Percentiles rank a stretch among this genome's conserved stretches.
Conservation (phyloP, 768 basidiomycete species). For the Pulveroboletus sp. region DNA sequence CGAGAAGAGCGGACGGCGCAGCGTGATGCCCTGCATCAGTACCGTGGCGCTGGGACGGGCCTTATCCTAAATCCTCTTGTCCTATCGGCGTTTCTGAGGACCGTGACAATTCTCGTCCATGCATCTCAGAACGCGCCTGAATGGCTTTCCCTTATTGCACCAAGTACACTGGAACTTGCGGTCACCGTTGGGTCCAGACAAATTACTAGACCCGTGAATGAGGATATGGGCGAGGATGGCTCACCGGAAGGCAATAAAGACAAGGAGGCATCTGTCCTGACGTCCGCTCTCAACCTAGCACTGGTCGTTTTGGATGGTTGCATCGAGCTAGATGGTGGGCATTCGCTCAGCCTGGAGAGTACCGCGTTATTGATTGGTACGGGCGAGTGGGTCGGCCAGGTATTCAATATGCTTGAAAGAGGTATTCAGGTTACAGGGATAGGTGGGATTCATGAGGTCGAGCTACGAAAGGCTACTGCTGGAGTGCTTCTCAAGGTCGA, state of each 20-base stretch:
- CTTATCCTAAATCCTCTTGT: constrained; percentile 78
- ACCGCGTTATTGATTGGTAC: constrained; percentile 64
- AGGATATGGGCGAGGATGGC: constrained; percentile 32
- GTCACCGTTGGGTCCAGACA: constrained; percentile 72
- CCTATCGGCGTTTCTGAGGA: constrained; percentile 71
- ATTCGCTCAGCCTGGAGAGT: constrained; percentile 71
- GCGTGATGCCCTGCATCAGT: constrained; percentile 51
- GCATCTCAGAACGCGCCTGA: constrained; percentile 77
- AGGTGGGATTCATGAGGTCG: constrained; percentile 62
- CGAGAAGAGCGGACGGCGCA: constrained; percentile 69
- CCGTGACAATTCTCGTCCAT: constrained; percentile 78
- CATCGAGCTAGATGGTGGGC: constrained; percentile 74
- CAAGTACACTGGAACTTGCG: constrained; percentile 81
- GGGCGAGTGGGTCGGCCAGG: constrained; percentile 76
- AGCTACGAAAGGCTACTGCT: constrained; percentile 67
- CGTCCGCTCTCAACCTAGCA: constrained; percentile 72
- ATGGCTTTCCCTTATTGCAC: constrained; percentile 79
- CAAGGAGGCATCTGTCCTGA: constrained; percentile 73
- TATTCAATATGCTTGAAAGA: constrained; percentile 64
- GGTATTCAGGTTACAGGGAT: constrained; percentile 60
- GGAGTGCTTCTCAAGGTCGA: constrained; percentile 83
- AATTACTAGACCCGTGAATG: constrained; percentile 41
- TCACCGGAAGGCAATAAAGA: constrained; percentile 21
- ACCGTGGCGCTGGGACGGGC: constrained; percentile 75
- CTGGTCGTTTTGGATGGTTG: constrained; percentile 74